Base-by-base conservation (phyloP, 2,329 filamentous ascomycete species). In the Aspergillus ochraceus region DNA sequence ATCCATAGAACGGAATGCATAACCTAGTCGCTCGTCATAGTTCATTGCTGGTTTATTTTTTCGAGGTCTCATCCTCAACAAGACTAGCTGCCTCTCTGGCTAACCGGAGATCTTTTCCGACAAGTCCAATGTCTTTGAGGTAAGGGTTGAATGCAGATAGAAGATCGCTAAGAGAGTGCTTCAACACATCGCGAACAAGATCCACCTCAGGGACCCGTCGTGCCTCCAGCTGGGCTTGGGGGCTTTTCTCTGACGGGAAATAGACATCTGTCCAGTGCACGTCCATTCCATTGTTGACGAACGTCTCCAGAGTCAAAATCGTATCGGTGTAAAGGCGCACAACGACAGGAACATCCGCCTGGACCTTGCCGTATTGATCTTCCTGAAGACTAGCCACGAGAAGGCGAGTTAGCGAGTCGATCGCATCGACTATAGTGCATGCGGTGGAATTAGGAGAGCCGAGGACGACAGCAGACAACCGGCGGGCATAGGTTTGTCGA, bases 331-430 rank as follows among this genome's bases (percentile, higher is more conserved):
- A 85, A 1, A 87, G 86, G 51, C 89, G 85, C 54, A 97, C 86
- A 58, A 96, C 88, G 52, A 78, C 78, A 1, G 90, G 86, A 2
- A 98, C 87, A 64, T 95, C 90, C 49, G 87, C 83, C 65, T 96
- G 89, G n/a, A 96, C 94, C 66, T 91, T 90, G 14, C 94, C 94
- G 70, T 88, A 95, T 51, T 84, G 84, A 72, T 98, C 94, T 74
- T 98, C 93, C 3, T 81, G 80, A 56, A 97, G 77, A 74, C 90
- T 94, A 62, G 85, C 84, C 4, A 91, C 84, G 0, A 90, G 85
- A 29, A 98, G 81, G 53, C 84, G 82, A 12, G 86, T 86, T 45
- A 95, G 78, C 0, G 89, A 85, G 60, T 87, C 86, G n/a, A 88
- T 82, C 1, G 91, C 89, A 71, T 94, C 87, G 54, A 90, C 76